Conservation (phyloP, 225 moss, liverwort and hornwort genomes). For the Physcomitrium patens region DNA sequence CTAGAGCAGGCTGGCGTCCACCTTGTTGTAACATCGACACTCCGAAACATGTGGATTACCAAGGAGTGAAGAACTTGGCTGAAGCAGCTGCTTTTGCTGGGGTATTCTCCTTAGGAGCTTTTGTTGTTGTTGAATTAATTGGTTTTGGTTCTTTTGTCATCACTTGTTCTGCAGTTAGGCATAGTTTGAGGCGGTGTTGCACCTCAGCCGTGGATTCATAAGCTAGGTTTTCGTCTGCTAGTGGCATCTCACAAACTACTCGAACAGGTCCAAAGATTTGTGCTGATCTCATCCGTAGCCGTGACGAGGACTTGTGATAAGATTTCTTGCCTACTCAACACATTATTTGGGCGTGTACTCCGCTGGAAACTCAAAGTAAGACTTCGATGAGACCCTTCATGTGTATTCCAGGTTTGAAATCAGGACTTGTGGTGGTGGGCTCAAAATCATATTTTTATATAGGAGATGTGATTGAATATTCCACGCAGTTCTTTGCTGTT, state of each 20-base stretch:
- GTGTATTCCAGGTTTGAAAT: not conserved
- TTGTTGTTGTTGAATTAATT: not conserved
- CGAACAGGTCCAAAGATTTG: slow-evolving; percentile 78
- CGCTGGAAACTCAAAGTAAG: slow-evolving; percentile 85
- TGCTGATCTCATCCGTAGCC: slow-evolving; percentile 69
- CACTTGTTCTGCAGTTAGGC: not conserved
- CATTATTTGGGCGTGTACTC: slow-evolving; percentile 71
- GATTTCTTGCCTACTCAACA: slow-evolving; percentile 62
- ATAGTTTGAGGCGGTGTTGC: not conserved
- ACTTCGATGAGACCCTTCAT: not conserved
- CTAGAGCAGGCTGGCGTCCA: slow-evolving; percentile 66
- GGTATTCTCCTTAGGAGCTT: slow-evolving; percentile 29
- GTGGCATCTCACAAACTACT: not conserved
- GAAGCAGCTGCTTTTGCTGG: slow-evolving; percentile 57
- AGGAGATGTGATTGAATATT: not conserved
- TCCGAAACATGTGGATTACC: slow-evolving; percentile 63
- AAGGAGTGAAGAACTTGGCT: slow-evolving; percentile 52
- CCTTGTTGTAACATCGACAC: slow-evolving; percentile 60
- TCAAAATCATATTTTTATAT: not conserved
- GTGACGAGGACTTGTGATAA: slow-evolving; percentile 75
- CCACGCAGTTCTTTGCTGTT: not conserved
- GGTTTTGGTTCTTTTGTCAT: not conserved
- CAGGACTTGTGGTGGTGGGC: not conserved
- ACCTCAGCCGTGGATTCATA: not conserved
- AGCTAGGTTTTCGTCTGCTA: not conserved